Percentiles rank a stretch among this genome's conserved stretches.
These are phyloP conservation scores for Apiotrichum porosum DNA, from an alignment of 1,284 basidiomycete genomes.

Conservation along the genomic window DNA sequence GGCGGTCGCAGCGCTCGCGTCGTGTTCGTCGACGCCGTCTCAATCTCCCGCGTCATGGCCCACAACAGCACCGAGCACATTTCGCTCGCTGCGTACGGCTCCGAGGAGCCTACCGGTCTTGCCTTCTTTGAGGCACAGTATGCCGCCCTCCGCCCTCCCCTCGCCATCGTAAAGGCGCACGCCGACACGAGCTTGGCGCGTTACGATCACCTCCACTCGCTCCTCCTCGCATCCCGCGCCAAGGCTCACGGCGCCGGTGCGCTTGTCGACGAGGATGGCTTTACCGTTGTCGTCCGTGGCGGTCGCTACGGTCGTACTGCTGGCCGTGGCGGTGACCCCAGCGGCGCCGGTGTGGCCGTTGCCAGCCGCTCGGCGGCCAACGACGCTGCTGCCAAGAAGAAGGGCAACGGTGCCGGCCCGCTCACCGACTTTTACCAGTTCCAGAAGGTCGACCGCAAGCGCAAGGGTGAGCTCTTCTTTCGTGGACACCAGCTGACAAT, in stretches of 20 bases:
- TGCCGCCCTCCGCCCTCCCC: conserved; percentile 62
- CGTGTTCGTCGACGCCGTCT: conserved; percentile 66
- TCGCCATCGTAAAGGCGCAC: conserved; percentile 64
- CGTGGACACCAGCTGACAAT: too few species aligned
- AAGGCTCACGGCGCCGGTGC: conserved; percentile 60
- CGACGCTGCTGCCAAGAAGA: conserved; percentile 55
- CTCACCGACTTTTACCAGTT: conserved; percentile 69
- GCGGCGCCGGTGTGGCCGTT: conserved; percentile 62
- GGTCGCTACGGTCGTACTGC: conserved; percentile 80
- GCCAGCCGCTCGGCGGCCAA: conserved; percentile 57
- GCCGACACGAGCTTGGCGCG: conserved; percentile 69
- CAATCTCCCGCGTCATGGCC: conserved; percentile 60
- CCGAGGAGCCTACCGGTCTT: conserved; percentile 58
- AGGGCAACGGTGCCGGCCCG: conserved; percentile 63
- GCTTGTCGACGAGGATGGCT: conserved; percentile 85
- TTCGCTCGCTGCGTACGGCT: neutral
- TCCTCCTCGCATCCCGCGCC: conserved; percentile 45
- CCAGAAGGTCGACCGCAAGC: conserved; percentile 79
- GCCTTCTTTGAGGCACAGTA: conserved; percentile 64
- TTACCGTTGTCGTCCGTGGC: conserved; percentile 80
- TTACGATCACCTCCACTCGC: conserved; percentile 64
- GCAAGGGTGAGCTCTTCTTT: conserved; percentile 68
- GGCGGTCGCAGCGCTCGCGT: conserved; percentile 59
- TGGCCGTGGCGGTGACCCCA: conserved; percentile 75
- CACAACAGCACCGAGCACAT: conserved; percentile 24